Evolutionary conservation across 164 flowering plant species (phyloP).

Genomic region (Houttuynia cordata): DNA sequence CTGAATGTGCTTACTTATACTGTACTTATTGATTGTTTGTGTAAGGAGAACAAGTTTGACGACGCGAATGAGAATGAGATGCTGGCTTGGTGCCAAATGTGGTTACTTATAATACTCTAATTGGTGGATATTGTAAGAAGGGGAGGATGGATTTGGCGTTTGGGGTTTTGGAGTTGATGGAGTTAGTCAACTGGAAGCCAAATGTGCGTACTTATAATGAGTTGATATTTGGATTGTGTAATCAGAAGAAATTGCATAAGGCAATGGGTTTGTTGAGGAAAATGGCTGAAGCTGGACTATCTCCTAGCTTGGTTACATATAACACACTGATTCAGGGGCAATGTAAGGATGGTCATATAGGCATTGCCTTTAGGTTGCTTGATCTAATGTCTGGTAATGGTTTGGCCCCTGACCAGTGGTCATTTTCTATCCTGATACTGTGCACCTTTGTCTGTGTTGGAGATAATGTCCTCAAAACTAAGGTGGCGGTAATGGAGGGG

Average conservation of each 20-base stretch:
- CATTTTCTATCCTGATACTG: constrained; percentile 42
- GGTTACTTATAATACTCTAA: constrained; percentile 72
- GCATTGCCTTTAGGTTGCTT: constrained; percentile 56
- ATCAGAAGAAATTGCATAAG: constrained; percentile 35
- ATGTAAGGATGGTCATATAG: constrained; percentile 51
- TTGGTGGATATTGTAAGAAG: constrained; percentile 67
- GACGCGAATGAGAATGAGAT: constrained; percentile 31
- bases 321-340: constrained; percentile 28
- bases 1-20: constrained; percentile 78
- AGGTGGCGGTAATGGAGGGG: no score
- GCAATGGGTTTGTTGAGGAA: constrained; percentile 52
- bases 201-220: constrained; percentile 57
- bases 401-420: constrained; percentile 55
- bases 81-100: constrained; percentile 40
- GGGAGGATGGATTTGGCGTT: constrained; percentile 44
- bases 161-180: constrained; percentile 43
- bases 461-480: no score
- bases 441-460: no score
- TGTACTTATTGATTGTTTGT: constrained; percentile 43
- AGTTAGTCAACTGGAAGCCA: constrained; percentile 17
- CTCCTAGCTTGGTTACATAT: constrained; percentile 38
- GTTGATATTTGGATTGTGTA: constrained; percentile 56
- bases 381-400: constrained; percentile 45
- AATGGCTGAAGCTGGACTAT: constrained; percentile 36
- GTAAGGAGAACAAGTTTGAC: constrained; percentile 49